Evolutionary conservation across 768 basidiomycete genomes (phyloP).

Genomic region (Agrocybe chaxingu): DNA sequence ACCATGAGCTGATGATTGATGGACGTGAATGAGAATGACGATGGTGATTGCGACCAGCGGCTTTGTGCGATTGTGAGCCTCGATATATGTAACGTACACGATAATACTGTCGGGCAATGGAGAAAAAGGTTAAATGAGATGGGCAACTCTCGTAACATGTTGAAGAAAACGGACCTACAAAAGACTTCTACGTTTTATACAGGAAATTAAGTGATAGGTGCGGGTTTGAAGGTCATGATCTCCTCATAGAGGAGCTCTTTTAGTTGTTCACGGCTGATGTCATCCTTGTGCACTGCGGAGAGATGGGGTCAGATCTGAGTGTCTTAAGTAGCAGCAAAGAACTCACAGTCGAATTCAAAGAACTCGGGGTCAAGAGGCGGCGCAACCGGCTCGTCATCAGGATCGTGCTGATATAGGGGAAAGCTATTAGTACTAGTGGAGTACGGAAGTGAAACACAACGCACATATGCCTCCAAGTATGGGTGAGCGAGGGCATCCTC

Average conservation of each 20-base stretch:
- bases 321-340: slow-evolving; percentile 1
- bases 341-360: slow-evolving; percentile 94
- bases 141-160: neutral
- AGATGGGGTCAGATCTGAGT: neutral
- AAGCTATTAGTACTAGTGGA: slow-evolving; percentile 3
- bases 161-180: slow-evolving; percentile 3
- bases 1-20: too few species aligned
- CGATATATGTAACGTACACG: too few species aligned
- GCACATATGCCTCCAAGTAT: slow-evolving; percentile 88
- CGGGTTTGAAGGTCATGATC: slow-evolving; percentile 84
- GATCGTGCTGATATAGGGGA: slow-evolving; percentile 65
- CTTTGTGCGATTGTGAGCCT: too few species aligned
- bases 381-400: slow-evolving; percentile 94
- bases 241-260: slow-evolving; percentile 94
- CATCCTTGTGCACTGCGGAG: slow-evolving; percentile 85
- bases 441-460: slow-evolving; percentile 22
- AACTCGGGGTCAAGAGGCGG: slow-evolving; percentile 95
- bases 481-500: slow-evolving; percentile 95
- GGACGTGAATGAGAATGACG: too few species aligned
- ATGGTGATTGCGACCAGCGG: too few species aligned
- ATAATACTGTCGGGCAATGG: too few species aligned
- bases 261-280: slow-evolving; percentile 91
- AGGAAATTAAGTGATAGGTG: slow-evolving; percentile 36
- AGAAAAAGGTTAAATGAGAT: neutral
- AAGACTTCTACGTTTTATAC: slow-evolving; percentile 1